Conservation (phyloP, 176 grass and related monocot genomes). For the Sorghum bicolor region DNA sequence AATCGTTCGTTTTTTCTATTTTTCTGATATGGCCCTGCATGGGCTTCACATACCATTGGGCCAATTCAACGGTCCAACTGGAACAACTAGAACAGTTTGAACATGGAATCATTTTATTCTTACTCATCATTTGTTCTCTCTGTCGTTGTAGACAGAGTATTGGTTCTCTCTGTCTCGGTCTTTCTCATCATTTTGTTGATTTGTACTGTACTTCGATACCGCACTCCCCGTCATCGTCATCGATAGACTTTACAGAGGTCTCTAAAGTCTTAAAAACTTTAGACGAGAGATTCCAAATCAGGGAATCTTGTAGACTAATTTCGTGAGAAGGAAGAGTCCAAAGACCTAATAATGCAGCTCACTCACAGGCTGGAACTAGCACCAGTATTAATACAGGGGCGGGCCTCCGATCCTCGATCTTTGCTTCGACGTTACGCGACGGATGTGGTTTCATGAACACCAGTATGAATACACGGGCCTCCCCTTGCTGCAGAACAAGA, state of each 20-base stretch:
- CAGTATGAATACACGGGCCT: too few species aligned
- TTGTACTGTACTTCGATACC: neutral
- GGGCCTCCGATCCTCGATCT: neutral
- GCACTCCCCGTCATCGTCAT: neutral
- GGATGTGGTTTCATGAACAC: neutral
- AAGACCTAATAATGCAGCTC: neutral
- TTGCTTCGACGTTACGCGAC: constrained; percentile 16
- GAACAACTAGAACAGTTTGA: neutral
- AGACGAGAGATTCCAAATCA: neutral
- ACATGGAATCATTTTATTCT: too few species aligned
- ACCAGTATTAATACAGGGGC: too few species aligned
- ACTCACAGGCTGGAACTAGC: constrained; percentile 11
- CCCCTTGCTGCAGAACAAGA: too few species aligned
- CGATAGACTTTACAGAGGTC: neutral
- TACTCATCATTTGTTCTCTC: too few species aligned
- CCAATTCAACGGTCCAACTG: neutral
- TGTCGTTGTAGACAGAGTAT: too few species aligned
- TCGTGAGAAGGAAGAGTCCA: neutral
- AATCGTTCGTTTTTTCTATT: neutral
- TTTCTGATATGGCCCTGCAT: neutral
- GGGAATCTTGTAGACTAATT: neutral
- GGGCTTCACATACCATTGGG: neutral
- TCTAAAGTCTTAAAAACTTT: neutral
- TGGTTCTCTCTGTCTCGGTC: neutral
- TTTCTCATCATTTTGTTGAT: neutral